Base-by-base conservation (phyloP, 371 early-diverging fungal species). In the Globomyces sp. region DNA sequence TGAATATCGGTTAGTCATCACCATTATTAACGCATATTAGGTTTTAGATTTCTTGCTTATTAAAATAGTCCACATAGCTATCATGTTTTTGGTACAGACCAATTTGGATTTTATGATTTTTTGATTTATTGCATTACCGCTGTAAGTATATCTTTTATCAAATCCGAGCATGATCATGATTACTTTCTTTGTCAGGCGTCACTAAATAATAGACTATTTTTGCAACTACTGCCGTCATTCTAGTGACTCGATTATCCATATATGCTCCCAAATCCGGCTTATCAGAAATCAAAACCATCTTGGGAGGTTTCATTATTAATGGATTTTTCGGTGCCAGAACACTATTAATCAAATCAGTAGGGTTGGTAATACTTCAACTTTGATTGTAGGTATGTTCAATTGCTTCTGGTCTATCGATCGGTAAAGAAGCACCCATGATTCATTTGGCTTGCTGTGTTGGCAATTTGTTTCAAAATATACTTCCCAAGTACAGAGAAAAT, bases 381-480 rank as follows among this genome's bases (percentile, higher is more conserved):
- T 43, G 41, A 43, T 24, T 8, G 3, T 2, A 41, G 63, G 34
- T 45, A 2, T 37, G 39, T 0, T 37, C 89, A 48, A 90, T 93
- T 2, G 92, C 93, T 0, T 90, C 94, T 0, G 95, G 95, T 48
- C 76, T 98, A 42, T 87, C 87, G 39, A 82, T 96, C 44, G 98
- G 98, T 44, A 94, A 94, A 74, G 95, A 98, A 77, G 98, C 96
- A 0, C 95, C 98, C 0, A 83, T 96, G 47, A 95, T 98, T 1
- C 97, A 96, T 74, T 90, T 97, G 66, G 89, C 93, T 0, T 89
- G 92, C 64, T 92, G 93, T 71, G 85, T 95, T 24, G 96, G 95
- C 36, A 93, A 95, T 77, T 89, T 95, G 6, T 79, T 91, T 37
- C 87, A 94, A 0, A 81, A 93, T 45, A 77, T 90, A 63, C 95